Evolutionary conservation across 768 basidiomycete species (phyloP), one percentile per base, ranked within the genome.

Genomic region (Lyophyllum semitale): DNA sequence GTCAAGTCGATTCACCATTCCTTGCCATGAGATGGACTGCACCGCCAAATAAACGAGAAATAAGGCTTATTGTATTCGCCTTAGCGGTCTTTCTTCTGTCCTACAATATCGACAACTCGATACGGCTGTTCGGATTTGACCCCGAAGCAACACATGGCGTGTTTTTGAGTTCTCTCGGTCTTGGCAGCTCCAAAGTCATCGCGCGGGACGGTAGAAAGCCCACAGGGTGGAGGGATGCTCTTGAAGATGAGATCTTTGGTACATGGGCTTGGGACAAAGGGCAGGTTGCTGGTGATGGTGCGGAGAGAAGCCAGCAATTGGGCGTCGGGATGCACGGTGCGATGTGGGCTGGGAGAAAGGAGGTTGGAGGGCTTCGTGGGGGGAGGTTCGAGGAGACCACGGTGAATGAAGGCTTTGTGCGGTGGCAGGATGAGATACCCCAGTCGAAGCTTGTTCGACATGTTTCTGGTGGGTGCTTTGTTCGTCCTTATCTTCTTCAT

Each of bases 1-100:
- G 37, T 9, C n/a, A 18, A 38, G 37, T 38, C 37, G 11, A 11
- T 38, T 18, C 18, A 8, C 27, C 22, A 27, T 41, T 27, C 12
- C 25, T 47, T 54, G 57, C 58, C 46, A 87, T 85, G 85, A 71
- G 75, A 53, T 90, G 88, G 87, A 69, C 73, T 40, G 76, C 83
- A 2, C 82, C 84, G 48, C 91, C 88, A 11, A 88, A 81, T 45
- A 81, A 87, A 59, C 84, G 92, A 59, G 93, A 95, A 71, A 61
- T 88, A 29, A 77, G 83, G 9, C 80, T 95, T 61, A 63, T 90
- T 56, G 72, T 91, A 32, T 82, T 88, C 61, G 82, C 85, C 9
- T 67, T 91, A 29, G 74, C 82, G 15, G 70, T 84, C 47, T 90
- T 93, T 65, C 71, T 88, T 26, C 68, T 94, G 42, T 81, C 90